Evolutionary conservation across 352 stramenopile species (phyloP), one percentile per base, ranked within the genome.

Genomic region (Discostella stelligera): DNA sequence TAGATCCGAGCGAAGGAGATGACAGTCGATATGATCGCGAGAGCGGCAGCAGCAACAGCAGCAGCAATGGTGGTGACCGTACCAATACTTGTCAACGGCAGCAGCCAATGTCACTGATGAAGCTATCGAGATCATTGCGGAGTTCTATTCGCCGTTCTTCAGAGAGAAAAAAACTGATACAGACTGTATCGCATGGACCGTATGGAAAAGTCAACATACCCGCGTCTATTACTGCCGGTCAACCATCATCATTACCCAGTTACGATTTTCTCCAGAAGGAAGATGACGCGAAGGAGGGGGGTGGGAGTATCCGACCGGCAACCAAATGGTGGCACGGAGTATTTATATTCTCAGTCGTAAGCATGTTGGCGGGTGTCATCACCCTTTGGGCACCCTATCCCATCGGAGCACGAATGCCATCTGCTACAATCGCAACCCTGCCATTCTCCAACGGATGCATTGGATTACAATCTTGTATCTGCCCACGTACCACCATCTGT

Each of bases 331-430:
- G 76, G 70, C 69, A 79, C 39, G 48, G 20, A 44, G 54, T 83
- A 20, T 83, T 80, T 32, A 20, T 79, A 18, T 71, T 83, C 44
- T 74, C 59, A 9, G 2, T 75, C 3, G 48, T 83, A 3, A 64
- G 63, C 49, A 23, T 80, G 1, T 0, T 76, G 10, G 76, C 71
- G 2, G 77, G 70, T 30, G 49, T 83, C 8, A 60, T 77, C n/a
- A 74, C 63, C 21, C 53, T 83, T 16, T 83, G 69, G 69, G 64
- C 66, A 27, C 76, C 69, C 13, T 79, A 79, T 50, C 76, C 76
- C n/a, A 65, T 69, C 21, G 76, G 76, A 50, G 66, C 66, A 59
- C 56, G 69, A 23, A 75, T 80, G 76, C 64, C 76, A 16, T 66
- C 69, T 5, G 46, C 68, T 27, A 64, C 69, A 23, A 44, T 83